These are phyloP conservation scores for Corrigiola litoralis DNA, from an alignment of 179 eudicot genomes.

Conservation along the genomic window DNA sequence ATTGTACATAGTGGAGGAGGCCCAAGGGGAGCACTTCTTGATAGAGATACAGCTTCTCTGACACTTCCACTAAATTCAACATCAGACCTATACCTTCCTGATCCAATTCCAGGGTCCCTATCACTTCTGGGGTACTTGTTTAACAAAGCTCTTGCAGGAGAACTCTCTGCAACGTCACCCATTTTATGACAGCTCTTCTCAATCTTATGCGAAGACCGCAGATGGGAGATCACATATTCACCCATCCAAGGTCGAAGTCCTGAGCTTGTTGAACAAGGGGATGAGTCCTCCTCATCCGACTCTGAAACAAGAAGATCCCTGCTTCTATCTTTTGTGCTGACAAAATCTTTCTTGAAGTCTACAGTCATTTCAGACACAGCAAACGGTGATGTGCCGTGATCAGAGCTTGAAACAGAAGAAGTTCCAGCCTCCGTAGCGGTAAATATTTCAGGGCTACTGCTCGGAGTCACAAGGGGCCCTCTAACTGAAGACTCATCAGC, in stretches of 20 bases:
- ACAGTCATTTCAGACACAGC: slow-evolving; percentile 28
- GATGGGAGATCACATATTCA: slow-evolving; percentile 37
- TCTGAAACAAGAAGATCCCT: slow-evolving; percentile 38
- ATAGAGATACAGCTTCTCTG: slow-evolving; percentile 67
- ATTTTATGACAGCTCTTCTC: slow-evolving; percentile 37
- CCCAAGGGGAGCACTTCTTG: slow-evolving; percentile 67
- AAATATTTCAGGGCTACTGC: slow-evolving; percentile 85
- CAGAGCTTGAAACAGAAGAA: slow-evolving; percentile 86
- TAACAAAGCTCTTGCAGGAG: slow-evolving; percentile 37
- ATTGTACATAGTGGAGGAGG: slow-evolving; percentile 91
- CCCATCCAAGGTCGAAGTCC: slow-evolving; percentile 71
- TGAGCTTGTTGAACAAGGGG: slow-evolving; percentile 60
- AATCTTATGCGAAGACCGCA: slow-evolving; percentile 29
- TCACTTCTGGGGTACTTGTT: slow-evolving; percentile 52
- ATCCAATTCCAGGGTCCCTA: slow-evolving; percentile 43
- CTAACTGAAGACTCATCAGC: slow-evolving; percentile 38
- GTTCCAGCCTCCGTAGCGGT: slow-evolving; percentile 84
- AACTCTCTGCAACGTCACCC: slow-evolving; percentile 20
- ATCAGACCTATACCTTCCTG: slow-evolving; percentile 40
- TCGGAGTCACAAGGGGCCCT: slow-evolving; percentile 80
- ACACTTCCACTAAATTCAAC: slow-evolving; percentile 54
- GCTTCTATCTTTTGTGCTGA: slow-evolving; percentile 32
- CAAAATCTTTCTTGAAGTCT: slow-evolving; percentile 33
- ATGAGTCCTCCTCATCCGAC: slow-evolving; percentile 55
- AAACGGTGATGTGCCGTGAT: slow-evolving; percentile 69